These are phyloP conservation scores for Aspergillus wentii DNA, from an alignment of 495 filamentous ascomycete genomes.

Conservation along the genomic window DNA sequence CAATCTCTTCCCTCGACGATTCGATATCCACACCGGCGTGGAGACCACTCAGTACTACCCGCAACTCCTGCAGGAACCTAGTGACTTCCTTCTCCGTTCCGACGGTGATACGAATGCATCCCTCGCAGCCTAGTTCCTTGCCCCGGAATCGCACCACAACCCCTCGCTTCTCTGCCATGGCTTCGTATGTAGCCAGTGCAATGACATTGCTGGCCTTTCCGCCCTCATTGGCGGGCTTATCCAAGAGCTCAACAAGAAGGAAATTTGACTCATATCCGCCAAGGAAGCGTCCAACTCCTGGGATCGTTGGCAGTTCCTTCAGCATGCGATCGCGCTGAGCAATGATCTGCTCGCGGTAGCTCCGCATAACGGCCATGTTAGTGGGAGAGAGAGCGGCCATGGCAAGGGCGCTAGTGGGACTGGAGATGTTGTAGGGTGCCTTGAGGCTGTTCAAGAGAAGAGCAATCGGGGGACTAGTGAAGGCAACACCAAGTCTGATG, in stretches of 20 bases:
- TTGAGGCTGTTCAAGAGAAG: constrained; percentile 83
- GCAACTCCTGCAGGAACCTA: constrained; percentile 65
- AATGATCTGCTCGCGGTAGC: constrained; percentile 62
- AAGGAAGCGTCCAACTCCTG: constrained; percentile 73
- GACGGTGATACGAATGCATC: constrained; percentile 86
- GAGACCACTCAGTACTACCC: constrained; percentile 51
- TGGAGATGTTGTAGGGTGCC: constrained; percentile 91
- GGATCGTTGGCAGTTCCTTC: constrained; percentile 64
- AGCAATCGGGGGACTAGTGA: constrained; percentile 63
- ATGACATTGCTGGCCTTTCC: constrained; percentile 72
- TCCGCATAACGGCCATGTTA: constrained; percentile 67
- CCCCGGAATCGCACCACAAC: constrained; percentile 93
- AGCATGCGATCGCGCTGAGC: constrained; percentile 73
- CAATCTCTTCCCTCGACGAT: constrained; percentile 17
- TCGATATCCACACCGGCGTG: constrained; percentile 20
- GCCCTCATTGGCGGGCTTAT: constrained; percentile 46
- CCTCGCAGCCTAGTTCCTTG: constrained; percentile 83
- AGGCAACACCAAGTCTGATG: constrained; percentile 72
- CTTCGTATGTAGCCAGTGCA: constrained; percentile 76
- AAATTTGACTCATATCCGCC: constrained; percentile 86
- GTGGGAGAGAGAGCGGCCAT: constrained; percentile 58
- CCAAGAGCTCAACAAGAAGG: constrained; percentile 79
- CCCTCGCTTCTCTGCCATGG: constrained; percentile 77
- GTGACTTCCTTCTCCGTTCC: constrained; percentile 84
- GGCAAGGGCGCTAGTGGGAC: constrained; percentile 78